Percentiles rank a stretch among this genome's conserved stretches.
Conservation (phyloP, 495 filamentous ascomycete genomes). For the Delitschia confertaspora region DNA sequence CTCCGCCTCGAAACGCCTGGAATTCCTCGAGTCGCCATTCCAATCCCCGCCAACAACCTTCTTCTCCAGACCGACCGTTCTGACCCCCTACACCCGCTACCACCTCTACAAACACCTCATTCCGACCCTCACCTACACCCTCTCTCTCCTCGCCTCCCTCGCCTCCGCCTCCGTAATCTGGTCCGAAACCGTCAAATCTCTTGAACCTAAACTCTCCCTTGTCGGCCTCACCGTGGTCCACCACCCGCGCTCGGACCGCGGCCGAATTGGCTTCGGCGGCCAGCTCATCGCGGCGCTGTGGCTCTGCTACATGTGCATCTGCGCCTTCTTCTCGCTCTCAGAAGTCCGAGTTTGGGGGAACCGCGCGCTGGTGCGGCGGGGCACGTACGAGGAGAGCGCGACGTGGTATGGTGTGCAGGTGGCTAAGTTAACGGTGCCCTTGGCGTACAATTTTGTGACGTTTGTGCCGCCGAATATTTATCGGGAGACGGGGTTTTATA, state of each 20-base stretch:
- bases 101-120: slow-evolving; percentile 61
- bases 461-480: slow-evolving; percentile 64
- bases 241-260: slow-evolving; percentile 53
- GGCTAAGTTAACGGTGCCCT: slow-evolving; percentile 79
- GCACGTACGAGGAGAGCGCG: slow-evolving; percentile 82
- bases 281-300: slow-evolving; percentile 77
- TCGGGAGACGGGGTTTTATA: slow-evolving; percentile 66
- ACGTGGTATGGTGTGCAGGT: slow-evolving; percentile 92
- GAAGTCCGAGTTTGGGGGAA: slow-evolving; percentile 94
- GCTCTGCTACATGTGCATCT: slow-evolving; percentile 88
- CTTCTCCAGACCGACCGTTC: slow-evolving; percentile 46
- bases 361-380: slow-evolving; percentile 77
- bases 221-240: slow-evolving; percentile 81
- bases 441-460: slow-evolving; percentile 92
- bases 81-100: slow-evolving; percentile 85
- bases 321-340: slow-evolving; percentile 73
- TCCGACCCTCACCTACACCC: slow-evolving; percentile 51
- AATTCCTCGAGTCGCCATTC: slow-evolving; percentile 53
- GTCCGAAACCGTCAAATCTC: slow-evolving; percentile 79
- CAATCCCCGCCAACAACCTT: slow-evolving; percentile 29
- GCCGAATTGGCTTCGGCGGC: slow-evolving; percentile 69
- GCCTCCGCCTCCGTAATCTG: slow-evolving; percentile 79
- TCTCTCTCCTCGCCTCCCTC: slow-evolving; percentile 56
- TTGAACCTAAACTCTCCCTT: slow-evolving; percentile 66
- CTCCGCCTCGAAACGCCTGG: slow-evolving; percentile 65